Percentiles rank a stretch among this genome's conserved stretches.
phyloP scores from a whole-genome alignment of 2,329 filamentous ascomycete genomes.

The Phialophora tarda region DNA sequence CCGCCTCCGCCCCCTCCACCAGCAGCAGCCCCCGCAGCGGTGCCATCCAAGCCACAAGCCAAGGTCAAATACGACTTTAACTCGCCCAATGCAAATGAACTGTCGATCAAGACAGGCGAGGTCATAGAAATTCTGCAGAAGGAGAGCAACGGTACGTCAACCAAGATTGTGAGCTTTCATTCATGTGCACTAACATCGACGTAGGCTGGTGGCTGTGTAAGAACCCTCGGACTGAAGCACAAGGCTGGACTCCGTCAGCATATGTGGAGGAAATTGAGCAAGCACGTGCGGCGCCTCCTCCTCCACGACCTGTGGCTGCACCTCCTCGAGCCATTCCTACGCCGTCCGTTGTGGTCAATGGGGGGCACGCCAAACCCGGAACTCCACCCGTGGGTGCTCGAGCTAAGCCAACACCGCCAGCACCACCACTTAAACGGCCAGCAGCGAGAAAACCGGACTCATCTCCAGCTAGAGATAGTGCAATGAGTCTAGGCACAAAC shows the following conservation, averaged over 20 bases:
- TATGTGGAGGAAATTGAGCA: slow-evolving; percentile 81
- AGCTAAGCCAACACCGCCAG: slow-evolving; percentile 70
- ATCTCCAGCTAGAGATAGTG: slow-evolving; percentile 68
- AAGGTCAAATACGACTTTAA: slow-evolving; percentile 93
- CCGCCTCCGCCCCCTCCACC: slow-evolving; percentile 70
- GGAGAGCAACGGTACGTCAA: slow-evolving; percentile 82
- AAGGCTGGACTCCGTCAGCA: slow-evolving; percentile 92
- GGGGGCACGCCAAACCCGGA: slow-evolving; percentile 10
- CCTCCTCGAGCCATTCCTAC: slow-evolving; percentile 63
- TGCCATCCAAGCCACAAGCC: slow-evolving; percentile 74
- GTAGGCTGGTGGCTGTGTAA: slow-evolving; percentile 97
- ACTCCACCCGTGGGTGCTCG: slow-evolving; percentile 15
- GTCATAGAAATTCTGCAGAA: slow-evolving; percentile 90
- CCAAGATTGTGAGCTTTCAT: not conserved
- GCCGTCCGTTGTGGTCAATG: slow-evolving; percentile 54
- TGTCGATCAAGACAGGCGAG: slow-evolving; percentile 79
- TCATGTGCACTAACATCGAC: slow-evolving; percentile 21
- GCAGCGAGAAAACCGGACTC: slow-evolving; percentile 72
- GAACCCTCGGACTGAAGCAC: slow-evolving; percentile 68
- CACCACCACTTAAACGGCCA: slow-evolving; percentile 80
- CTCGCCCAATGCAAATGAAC: slow-evolving; percentile 82
- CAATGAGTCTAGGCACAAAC: slow-evolving; percentile 52
- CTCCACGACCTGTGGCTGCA: slow-evolving; percentile 56
- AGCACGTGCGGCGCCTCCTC: slow-evolving; percentile 64
- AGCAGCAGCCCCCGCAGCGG: slow-evolving; percentile 65